phyloP scores from a whole-genome alignment of 2,329 filamentous ascomycete genomes.

The Apiospora arundinis region DNA sequence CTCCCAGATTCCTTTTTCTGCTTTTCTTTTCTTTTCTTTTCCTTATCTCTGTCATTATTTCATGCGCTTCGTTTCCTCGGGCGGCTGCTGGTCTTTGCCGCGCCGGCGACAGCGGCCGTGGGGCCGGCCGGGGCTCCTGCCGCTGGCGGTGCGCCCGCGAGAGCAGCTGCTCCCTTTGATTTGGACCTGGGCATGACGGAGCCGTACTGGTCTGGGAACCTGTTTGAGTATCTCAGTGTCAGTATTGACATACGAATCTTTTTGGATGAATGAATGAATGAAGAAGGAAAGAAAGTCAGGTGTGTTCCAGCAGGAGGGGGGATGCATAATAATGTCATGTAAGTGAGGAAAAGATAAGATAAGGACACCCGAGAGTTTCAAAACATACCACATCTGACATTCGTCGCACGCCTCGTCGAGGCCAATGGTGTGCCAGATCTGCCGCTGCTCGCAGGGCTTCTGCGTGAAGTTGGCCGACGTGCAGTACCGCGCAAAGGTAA shows the following conservation, averaged over 20 bases:
- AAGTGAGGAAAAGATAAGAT: too few relatives aligned
- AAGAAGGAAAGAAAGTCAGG: too few relatives aligned
- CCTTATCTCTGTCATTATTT: neutral
- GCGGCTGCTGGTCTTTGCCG: neutral
- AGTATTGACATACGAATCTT: too few relatives aligned
- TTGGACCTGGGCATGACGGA: slow-evolving; percentile 4
- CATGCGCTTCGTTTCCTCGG: neutral
- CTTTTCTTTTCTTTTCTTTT: neutral
- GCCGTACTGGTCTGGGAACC: slow-evolving; percentile 31
- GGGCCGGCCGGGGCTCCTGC: neutral
- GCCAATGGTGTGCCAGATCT: slow-evolving; percentile 45
- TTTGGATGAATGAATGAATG: too few relatives aligned
- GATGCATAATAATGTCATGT: too few relatives aligned
- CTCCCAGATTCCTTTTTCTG: too few relatives aligned
- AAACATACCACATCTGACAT: slow-evolving; percentile 36
- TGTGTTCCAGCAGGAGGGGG: too few relatives aligned
- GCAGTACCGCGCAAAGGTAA: slow-evolving; percentile 45
- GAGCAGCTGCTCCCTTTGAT: neutral
- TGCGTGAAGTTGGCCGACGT: slow-evolving; percentile 43
- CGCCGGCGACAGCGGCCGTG: neutral
- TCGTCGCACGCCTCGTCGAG: slow-evolving; percentile 45
- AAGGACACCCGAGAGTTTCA: too few relatives aligned
- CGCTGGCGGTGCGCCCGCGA: neutral
- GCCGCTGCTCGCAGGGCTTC: slow-evolving; percentile 41
- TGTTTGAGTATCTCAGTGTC: too few relatives aligned